Evolutionary conservation across 2,329 filamentous ascomycete genomes (phyloP), one percentile per base, ranked within the genome.

Genomic region (Alternaria atra): DNA sequence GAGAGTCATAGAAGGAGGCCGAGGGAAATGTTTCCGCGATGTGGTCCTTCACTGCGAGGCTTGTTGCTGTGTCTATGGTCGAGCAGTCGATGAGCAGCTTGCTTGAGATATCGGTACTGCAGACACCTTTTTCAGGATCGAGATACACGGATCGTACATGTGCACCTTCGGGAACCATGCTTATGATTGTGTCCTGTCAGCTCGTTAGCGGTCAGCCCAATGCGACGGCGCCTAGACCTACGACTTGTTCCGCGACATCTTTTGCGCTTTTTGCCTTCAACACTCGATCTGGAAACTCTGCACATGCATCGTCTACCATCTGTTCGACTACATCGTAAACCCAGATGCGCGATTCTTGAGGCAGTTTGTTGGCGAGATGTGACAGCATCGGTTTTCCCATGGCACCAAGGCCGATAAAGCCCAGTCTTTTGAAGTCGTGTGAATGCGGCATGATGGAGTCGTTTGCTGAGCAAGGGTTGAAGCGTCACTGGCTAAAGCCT

Each of bases 81-180:
- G 83, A 85, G 71, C 83, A 86, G 71, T 87, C 85, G 63, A 86
- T 80, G 42, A 86, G 73, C 20, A 85, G 76, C 61, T 85, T 84
- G 42, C 76, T 75, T 15, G 73, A 73, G 13, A 83, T 70, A 30
- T 80, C 74, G 27, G 78, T 77, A 25, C 77, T 77, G 48, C 81
- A 79, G 30, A 85, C 76, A 51, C 82, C 83, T 9, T 73, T 79
- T 12, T 72, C 60, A 1, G 77, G 73, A 29, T 83, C 80, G 42
- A 85, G 79, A 65, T 86, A 86, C 25, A 86, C 84, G 17, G 79
- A 75, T 55, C 80, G 80, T 17, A 85, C 84, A 59, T 86, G 83
- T 5, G 77, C 74, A 17, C 84, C 84, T 73, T 85, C 84, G 0
- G 84, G 84, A 6, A 86, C 80, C 83, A 86, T 86, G 9, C 83